Base-by-base conservation (phyloP, 108 stramenopile genomes). In the Cyclotella baltica region DNA sequence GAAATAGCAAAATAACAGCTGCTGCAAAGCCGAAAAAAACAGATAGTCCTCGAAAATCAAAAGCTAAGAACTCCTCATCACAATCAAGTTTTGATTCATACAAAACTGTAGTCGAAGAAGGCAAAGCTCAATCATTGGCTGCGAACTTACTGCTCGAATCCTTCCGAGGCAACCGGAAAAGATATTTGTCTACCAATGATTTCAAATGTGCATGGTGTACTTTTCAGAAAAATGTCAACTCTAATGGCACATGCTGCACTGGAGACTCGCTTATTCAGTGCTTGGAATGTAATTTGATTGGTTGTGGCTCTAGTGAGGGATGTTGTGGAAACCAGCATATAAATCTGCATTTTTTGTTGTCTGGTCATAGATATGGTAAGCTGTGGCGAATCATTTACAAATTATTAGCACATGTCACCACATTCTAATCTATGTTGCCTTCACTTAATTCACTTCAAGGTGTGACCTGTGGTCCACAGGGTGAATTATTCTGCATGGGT, bases 181-280 rank as follows among this genome's bases (percentile, higher is more conserved):
- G 31, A 0, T 72, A 62, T 79, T 79, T 67, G 77, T 35, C 43
- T 23, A 19, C 47, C 23, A 66, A 31, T 40, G 37, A 16, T 35
- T 10, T 28, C 28, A 71, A 43, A 52, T 79, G 78, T 59, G 52
- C 43, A 65, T 79, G 78, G 78, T 79, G 78, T 47, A 48, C 78
- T 27, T 62, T 35, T 38, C 51, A 15, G 47, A 5, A 29, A 59
- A 35, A 34, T 47, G 36, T 20, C 37, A 27, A 55, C 20, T 31
- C 43, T n/a, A 47, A 16, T 35, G 4, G 46, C 16, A 2, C 10
- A 37, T 27, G 51, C 56, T 40, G 38, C 25, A 62, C 51, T 18
- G 89, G 90, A 8, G 92, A 94, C 64, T 77, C 80, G 51, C 43
- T 91, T 28, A 89, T 94, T 81, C 88, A 88, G 57, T 94, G 93